Conservation (phyloP, 108 stramenopile genomes). For the Aurantiochytrium sp. region DNA sequence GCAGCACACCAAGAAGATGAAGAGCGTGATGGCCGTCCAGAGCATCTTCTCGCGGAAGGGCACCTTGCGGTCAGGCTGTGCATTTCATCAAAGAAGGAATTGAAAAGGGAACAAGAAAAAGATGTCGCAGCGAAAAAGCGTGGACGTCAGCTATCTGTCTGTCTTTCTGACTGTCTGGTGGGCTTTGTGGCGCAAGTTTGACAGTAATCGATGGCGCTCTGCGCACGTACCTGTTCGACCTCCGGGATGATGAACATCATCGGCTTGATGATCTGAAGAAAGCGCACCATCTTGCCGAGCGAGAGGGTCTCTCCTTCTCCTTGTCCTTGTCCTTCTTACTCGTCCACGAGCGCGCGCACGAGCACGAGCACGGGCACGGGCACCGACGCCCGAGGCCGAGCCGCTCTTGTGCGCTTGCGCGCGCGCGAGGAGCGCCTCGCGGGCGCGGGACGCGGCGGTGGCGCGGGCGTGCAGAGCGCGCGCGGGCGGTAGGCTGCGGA, state of each 20-base stretch:
- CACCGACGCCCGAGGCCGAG: no score
- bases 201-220: background rate
- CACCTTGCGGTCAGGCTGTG: slow-evolving; percentile 31
- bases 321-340: background rate
- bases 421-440: no score
- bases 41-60: slow-evolving; percentile 51
- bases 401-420: no score
- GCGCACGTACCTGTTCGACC: slow-evolving; percentile 1
- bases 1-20: slow-evolving; percentile 98
- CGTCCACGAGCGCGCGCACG: background rate
- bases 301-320: background rate
- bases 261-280: slow-evolving; percentile 31
- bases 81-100: background rate
- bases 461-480: background rate
- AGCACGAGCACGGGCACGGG: no score
- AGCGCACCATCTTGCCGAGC: slow-evolving; percentile 22
- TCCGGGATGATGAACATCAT: slow-evolving; percentile 36
- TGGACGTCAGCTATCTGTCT: background rate
- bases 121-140: background rate
- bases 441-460: no score
- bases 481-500: background rate
- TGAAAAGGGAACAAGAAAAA: background rate
- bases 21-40: slow-evolving; percentile 96
- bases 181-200: no score
- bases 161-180: background rate